Evolutionary conservation across 1,284 basidiomycete genomes (phyloP).

Genomic region (Austroboletus olivaceoglutinosus): DNA sequence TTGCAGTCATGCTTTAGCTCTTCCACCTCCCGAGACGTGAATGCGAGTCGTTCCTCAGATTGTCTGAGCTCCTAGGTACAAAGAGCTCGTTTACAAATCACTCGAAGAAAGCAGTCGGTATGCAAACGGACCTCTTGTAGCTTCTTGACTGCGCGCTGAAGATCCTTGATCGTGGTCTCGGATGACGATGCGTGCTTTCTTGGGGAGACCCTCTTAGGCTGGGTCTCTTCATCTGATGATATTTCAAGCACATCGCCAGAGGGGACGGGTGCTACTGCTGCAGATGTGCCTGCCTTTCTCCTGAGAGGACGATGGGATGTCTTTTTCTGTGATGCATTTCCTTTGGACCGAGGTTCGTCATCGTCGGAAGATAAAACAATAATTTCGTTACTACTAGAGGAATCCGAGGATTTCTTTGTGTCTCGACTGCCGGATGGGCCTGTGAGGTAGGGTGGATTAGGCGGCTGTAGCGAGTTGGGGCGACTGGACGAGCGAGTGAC

Average conservation of each 20-base stretch:
- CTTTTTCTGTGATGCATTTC: constrained; percentile 31
- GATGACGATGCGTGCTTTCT: constrained; percentile 6
- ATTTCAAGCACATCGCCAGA: constrained; percentile 26
- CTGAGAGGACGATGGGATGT: constrained; percentile 27
- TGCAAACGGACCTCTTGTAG: constrained; percentile 21
- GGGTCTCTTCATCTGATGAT: constrained; percentile 30
- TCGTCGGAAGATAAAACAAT: constrained; percentile 61
- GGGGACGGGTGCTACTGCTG: not conserved
- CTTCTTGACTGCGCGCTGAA: constrained; percentile 20
- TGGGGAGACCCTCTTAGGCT: constrained; percentile 4
- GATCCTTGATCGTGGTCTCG: constrained; percentile 7
- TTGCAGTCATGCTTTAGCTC: constrained; percentile 18
- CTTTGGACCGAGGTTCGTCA: constrained; percentile 33
- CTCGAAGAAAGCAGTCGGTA: too few relatives aligned
- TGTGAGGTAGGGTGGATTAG: constrained; percentile 5
- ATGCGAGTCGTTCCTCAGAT: constrained; percentile 7
- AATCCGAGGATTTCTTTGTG: constrained; percentile 15
- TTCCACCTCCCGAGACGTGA: constrained; percentile 16
- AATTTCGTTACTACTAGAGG: constrained; percentile 37
- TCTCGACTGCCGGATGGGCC: constrained; percentile 3
- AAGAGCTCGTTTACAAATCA: too few relatives aligned
- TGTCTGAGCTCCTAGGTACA: constrained; percentile 15
- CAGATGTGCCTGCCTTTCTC: constrained; percentile 11
- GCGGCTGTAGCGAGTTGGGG: constrained; percentile 8
- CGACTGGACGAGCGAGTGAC: constrained; percentile 30